phyloP scores from a whole-genome alignment of 2,329 filamentous ascomycete genomes.

The Hymenoscyphus scutula region DNA sequence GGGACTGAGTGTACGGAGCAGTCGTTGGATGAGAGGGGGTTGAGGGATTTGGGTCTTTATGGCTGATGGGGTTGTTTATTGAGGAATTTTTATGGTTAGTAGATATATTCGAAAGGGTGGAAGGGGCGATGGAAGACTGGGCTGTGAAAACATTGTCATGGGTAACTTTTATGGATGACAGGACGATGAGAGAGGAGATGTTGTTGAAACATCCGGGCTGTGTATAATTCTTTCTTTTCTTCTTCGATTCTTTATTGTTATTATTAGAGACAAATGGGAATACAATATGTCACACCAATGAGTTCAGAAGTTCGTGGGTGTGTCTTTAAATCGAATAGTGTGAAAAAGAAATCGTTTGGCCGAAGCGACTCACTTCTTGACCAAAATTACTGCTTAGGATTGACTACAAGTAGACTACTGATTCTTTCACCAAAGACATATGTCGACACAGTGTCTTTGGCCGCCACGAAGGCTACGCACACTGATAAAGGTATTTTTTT shows the following conservation, averaged over 20 bases:
- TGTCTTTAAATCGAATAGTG: too few species aligned
- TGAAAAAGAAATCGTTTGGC: too few species aligned
- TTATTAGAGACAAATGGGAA: constrained; percentile 5
- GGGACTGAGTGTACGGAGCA: background rate
- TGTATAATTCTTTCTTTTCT: constrained; percentile 4
- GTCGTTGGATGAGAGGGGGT: background rate
- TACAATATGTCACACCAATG: background rate
- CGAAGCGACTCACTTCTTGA: too few species aligned
- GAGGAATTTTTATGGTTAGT: background rate
- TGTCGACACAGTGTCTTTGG: too few species aligned
- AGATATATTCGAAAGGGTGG: background rate
- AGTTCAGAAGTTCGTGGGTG: too few species aligned
- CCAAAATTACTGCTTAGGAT: too few species aligned
- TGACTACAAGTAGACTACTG: too few species aligned
- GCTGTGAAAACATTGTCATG: background rate
- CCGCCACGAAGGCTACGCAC: too few species aligned
- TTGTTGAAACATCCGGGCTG: background rate
- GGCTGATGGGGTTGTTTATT: background rate
- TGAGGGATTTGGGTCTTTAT: background rate
- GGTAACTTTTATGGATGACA: background rate
- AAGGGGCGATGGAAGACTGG: background rate
- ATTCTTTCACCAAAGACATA: too few species aligned
- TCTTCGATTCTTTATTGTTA: background rate
- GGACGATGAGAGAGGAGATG: background rate
- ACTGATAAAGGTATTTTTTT: background rate